These are phyloP conservation scores for Trichoderma asperelloides DNA, from an alignment of 495 filamentous ascomycete genomes.

Conservation along the genomic window DNA sequence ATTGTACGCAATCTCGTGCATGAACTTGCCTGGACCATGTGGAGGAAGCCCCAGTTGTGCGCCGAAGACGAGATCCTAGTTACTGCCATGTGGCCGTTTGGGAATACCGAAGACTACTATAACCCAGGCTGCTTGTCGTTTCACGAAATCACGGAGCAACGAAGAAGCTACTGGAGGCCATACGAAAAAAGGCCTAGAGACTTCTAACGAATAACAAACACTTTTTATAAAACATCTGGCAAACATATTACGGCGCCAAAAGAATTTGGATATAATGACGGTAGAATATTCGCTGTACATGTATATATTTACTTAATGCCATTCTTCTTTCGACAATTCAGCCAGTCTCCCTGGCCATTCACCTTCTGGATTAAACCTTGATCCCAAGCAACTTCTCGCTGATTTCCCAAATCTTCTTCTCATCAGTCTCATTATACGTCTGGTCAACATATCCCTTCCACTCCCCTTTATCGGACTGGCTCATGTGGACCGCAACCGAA, in stretches of 20 bases:
- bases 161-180: background rate
- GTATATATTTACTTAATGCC: background rate
- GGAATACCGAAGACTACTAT: slow-evolving; percentile 42
- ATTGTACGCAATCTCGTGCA: slow-evolving; percentile 33
- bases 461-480: slow-evolving; percentile 10
- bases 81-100: slow-evolving; percentile 59
- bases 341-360: background rate
- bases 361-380: background rate
- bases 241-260: background rate
- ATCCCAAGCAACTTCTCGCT: slow-evolving; percentile 3
- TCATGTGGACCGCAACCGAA: slow-evolving; percentile 16
- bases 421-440: slow-evolving; percentile 29
- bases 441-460: slow-evolving; percentile 25
- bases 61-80: slow-evolving; percentile 51
- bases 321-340: background rate
- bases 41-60: slow-evolving; percentile 52
- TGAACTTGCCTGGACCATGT: slow-evolving; percentile 51
- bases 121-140: slow-evolving; percentile 36
- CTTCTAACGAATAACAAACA: background rate
- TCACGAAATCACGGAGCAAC: slow-evolving; percentile 2
- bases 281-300: background rate
- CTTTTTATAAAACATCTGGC: background rate
- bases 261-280: background rate
- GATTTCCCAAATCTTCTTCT: slow-evolving; percentile 31
- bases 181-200: background rate